These are phyloP conservation scores for Penicillium canescens DNA, from an alignment of 495 filamentous ascomycete genomes.

Conservation along the genomic window DNA sequence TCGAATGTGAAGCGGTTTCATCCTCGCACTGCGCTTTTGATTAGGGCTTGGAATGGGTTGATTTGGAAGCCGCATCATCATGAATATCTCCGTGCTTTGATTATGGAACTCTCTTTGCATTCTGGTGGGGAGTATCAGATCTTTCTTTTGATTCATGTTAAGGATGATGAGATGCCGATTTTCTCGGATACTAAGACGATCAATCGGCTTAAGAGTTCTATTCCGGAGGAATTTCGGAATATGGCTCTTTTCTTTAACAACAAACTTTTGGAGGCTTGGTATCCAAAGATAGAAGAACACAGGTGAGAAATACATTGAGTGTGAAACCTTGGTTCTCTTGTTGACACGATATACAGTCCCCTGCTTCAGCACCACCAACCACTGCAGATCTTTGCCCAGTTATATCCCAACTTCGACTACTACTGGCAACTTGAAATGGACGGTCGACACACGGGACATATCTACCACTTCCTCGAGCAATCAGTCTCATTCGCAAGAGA, in stretches of 20 bases:
- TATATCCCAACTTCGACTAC: constrained; percentile 70
- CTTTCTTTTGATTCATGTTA: constrained; percentile 73
- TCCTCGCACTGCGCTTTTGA: constrained; percentile 64
- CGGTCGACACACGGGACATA: constrained; percentile 67
- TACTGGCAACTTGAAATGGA: constrained; percentile 81
- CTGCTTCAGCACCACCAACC: constrained; percentile 34
- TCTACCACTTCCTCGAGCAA: constrained; percentile 67
- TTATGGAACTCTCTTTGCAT: constrained; percentile 70
- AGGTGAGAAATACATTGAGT: constrained; percentile 4
- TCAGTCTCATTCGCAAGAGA: constrained; percentile 56
- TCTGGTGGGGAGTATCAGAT: constrained; percentile 79
- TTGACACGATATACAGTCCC: constrained; percentile 10
- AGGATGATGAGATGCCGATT: constrained; percentile 49
- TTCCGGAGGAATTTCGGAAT: constrained; percentile 65
- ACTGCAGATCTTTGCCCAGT: constrained; percentile 57
- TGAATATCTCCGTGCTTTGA: constrained; percentile 68
- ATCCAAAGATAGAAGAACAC: constrained; percentile 29
- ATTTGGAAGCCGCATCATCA: constrained; percentile 70
- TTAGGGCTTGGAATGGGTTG: constrained; percentile 69
- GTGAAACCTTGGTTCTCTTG: neutral
- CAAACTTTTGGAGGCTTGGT: constrained; percentile 29
- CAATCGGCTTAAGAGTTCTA: constrained; percentile 38
- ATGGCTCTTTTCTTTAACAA: constrained; percentile 70
- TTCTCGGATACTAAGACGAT: constrained; percentile 58
- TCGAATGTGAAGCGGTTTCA: constrained; percentile 16